A percentile compares a stretch with the other conserved stretches of the same genome.
Evolutionary conservation across 345 rosid species (phyloP).

Genomic region (Corchorus capsularis): DNA sequence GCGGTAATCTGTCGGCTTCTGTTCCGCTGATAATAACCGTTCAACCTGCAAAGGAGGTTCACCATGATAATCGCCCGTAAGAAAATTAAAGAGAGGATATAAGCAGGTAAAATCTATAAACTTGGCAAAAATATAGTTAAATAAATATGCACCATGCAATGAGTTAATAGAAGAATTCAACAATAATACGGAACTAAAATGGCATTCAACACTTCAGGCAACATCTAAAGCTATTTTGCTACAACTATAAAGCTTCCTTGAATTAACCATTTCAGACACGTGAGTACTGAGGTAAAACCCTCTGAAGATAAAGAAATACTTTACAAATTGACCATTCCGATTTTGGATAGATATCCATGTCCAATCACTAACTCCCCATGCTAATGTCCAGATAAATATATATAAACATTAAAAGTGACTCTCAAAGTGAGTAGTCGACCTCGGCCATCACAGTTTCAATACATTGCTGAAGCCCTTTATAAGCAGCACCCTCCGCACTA

Average conservation of each 20-base stretch:
- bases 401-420: neutral
- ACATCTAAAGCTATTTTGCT: neutral
- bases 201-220: neutral
- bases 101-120: neutral
- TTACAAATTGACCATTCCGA: too few species aligned
- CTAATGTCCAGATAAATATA: constrained; percentile 15
- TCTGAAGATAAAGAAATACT: neutral
- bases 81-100: neutral
- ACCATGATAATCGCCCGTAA: neutral
- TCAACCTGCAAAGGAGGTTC: constrained; percentile 61
- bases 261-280: neutral
- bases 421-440: constrained; percentile 48
- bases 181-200: neutral
- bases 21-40: constrained; percentile 89
- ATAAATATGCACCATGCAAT: neutral
- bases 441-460: constrained; percentile 99
- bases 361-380: neutral
- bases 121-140: neutral
- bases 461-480: constrained; percentile 99
- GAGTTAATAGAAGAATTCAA: neutral
- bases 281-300: neutral
- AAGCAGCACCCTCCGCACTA: constrained; percentile 97
- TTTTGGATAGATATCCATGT: too few species aligned
- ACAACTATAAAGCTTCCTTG: neutral
- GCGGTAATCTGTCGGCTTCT: constrained; percentile 86